phyloP scores from a whole-genome alignment of 768 basidiomycete species.

The Gautieria morchelliformis region DNA sequence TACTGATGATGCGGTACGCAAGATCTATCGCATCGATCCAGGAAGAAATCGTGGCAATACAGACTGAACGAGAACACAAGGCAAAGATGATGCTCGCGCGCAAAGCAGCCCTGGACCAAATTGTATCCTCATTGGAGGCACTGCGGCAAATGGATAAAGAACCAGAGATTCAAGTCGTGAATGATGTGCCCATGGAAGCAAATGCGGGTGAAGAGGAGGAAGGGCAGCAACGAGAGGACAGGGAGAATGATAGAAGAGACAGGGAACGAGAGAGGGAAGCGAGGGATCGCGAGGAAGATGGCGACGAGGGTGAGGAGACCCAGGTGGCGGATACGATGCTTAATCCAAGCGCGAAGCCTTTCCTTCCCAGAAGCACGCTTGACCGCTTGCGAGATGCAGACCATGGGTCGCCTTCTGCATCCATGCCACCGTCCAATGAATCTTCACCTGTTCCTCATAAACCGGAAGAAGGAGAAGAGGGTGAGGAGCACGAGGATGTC shows the following conservation, averaged over 20 bases:
- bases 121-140: constrained; percentile 51
- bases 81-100: constrained; percentile 56
- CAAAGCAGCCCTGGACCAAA: constrained; percentile 54
- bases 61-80: constrained; percentile 65
- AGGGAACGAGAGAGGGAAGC: constrained; percentile 27
- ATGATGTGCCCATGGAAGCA: background rate
- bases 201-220: constrained; percentile 3
- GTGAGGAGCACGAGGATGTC: constrained; percentile 52
- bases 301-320: constrained; percentile 28
- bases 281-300: constrained; percentile 35
- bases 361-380: constrained; percentile 16
- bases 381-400: constrained; percentile 4
- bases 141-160: constrained; percentile 66
- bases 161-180: constrained; percentile 36
- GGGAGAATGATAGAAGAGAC: constrained; percentile 14
- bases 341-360: constrained; percentile 24
- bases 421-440: constrained; percentile 12
- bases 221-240: background rate
- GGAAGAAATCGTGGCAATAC: constrained; percentile 70
- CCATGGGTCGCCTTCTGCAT: constrained; percentile 1
- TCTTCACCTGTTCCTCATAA: constrained; percentile 9
- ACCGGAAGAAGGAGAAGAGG: constrained; percentile 16
- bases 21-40: constrained; percentile 65
- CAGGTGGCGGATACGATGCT: constrained; percentile 26
- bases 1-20: background rate